A percentile compares a stretch with the other conserved stretches of the same genome.
These are phyloP conservation scores for Yamagishiella unicocca DNA, from an alignment of 139 green algal genomes.

Conservation along the genomic window DNA sequence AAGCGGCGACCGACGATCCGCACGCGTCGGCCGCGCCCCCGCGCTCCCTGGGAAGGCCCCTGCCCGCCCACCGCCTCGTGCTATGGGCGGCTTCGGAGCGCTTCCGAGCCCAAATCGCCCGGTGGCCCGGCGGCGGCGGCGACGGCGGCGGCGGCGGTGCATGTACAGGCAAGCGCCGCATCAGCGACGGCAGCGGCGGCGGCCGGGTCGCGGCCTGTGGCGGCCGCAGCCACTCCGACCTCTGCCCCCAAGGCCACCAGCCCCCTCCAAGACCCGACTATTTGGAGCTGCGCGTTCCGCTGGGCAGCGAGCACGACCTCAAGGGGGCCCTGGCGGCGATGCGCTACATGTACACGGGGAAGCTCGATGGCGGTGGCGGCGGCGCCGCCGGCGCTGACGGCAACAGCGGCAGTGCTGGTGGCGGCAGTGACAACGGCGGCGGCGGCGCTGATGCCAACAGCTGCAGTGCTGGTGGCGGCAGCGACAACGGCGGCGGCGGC, in stretches of 20 bases:
- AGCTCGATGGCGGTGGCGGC: not conserved
- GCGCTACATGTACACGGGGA: conserved; percentile 20
- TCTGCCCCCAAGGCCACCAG: not conserved
- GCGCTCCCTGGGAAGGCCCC: not conserved
- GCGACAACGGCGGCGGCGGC: not conserved
- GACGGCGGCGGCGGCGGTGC: not conserved
- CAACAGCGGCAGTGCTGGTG: not conserved
- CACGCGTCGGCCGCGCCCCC: not conserved
- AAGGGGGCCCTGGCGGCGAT: not conserved
- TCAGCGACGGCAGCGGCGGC: too few species aligned
- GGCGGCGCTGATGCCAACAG: not conserved
- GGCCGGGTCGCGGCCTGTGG: too few species aligned
- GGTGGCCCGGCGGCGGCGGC: not conserved
- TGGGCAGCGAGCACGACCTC: not conserved
- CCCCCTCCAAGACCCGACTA: not conserved
- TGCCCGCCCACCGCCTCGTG: conserved; percentile 18
- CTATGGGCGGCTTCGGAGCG: conserved; percentile 8
- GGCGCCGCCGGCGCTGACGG: not conserved
- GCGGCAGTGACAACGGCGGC: not conserved
- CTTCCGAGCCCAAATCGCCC: not conserved
- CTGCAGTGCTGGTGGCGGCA: not conserved
- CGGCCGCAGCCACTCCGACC: too few species aligned
- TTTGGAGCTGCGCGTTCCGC: not conserved
- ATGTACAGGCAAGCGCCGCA: too few species aligned
- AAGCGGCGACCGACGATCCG: not conserved